Evolutionary conservation across 2,329 filamentous ascomycete genomes (phyloP), one percentile per base, ranked within the genome.

Genomic region (Rutstroemia sp.): DNA sequence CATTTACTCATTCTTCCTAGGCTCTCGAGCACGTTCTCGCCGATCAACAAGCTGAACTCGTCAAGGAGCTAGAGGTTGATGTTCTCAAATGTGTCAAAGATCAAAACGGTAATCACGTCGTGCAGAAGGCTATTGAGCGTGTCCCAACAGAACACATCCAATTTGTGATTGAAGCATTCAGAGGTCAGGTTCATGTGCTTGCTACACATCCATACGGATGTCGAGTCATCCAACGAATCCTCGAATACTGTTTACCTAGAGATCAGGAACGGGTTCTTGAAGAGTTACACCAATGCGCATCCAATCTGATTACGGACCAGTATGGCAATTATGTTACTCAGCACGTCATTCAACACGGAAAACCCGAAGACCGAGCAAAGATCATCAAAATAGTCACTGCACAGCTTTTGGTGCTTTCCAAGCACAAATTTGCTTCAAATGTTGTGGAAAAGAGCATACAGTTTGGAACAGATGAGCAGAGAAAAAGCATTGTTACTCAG

Each of bases 291-390:
- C 76, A 78, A 9, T 87, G 85, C 62, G 84, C 88, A 9, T 71
- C 81, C 34, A 81, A 78, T 56, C 81, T 97, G 57, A 88, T 96
- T 61, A 83, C 84, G 0, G 89, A 97, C 67, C 86, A 92, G 62
- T 99, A 88, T 67, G 94, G 94, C 58, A 99, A 99, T 73, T 99
- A 99, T 68, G 94, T 99, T 17, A 87, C 88, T 3, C 94, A 97
- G 70, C 90, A 97, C 68, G 84, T 97, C 51, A 91, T 99, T 59
- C 77, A 86, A 58, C 83, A 89, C 61, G 92, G 92, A 23, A 79
- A 84, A 51, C 77, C 81, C 4, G 82, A 86, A 56, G 90, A 96
- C 66, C 82, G 85, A 19, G 77, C 78, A 14, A 82, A 78, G 64
- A 86, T 96, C 65, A 87, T 96, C 56, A 73, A 78, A 25, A 76